Evolutionary conservation across 2,329 filamentous ascomycete species (phyloP), one percentile per base, ranked within the genome.

Genomic region (Talaromyces sp.): DNA sequence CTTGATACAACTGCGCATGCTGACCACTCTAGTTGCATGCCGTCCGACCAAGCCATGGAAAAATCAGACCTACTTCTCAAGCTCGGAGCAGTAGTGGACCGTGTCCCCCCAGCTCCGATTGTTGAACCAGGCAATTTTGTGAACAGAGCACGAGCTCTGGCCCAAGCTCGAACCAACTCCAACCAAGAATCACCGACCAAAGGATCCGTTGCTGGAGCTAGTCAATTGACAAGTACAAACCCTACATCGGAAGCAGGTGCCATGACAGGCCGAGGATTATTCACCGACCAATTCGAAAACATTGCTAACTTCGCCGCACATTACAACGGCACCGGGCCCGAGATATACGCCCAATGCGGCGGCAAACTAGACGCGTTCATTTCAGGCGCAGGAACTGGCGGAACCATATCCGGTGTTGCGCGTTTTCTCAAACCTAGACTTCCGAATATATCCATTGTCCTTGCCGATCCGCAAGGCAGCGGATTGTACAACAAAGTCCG

Each of bases 211-310:
- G 55, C 55, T 22, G 59, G 36, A 15, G 27, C 58, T 1, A 57
- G 47, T 25, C 61, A 60, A 55, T 28, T 60, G 49, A 63, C 64
- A 5, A 56, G 11, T 15, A 64, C 67, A 13, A 68, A 68, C 25
- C 64, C 67, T 19, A 63, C 67, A 57, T 64, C 66, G 17, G 60
- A 61, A 27, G 55, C 67, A 4, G 62, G 60, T 36, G 64, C 66
- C 13, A 85, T 85, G 67, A 82, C 80, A 39, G 93, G 92, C 65
- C 82, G 85, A 57, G 95, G 95, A 25, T 93, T 96, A 77, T 99
- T 98, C 73, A 92, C 93, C 0, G 91, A 99, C 74, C 95, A 99
- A 73, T 99, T 99, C 72, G 95, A 99, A 78, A 93, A 90, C 28
- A 81, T 86, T 57, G 91, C 92, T 33, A 99, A 99, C 76, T 96